phyloP scores from a whole-genome alignment of 768 basidiomycete species.

The Infundibulicybe gibba region DNA sequence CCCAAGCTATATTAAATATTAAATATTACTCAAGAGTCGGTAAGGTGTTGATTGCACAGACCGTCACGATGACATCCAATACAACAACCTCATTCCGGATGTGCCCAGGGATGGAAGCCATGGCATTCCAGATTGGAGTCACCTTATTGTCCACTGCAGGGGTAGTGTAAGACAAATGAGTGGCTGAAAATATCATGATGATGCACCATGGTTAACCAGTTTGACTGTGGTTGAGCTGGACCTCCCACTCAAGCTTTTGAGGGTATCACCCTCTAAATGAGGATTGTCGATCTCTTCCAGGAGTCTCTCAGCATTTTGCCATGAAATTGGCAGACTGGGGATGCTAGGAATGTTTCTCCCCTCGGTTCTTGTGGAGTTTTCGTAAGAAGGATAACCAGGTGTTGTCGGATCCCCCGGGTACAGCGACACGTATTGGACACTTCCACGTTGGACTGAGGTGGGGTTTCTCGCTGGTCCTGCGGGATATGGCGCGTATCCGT shows the following conservation, averaged over 20 bases:
- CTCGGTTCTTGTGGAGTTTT: conserved; percentile 63
- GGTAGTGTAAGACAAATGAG: neutral
- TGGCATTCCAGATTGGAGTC: conserved; percentile 89
- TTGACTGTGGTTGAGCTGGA: conserved; percentile 45
- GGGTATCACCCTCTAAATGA: conserved; percentile 21
- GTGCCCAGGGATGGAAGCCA: conserved; percentile 79
- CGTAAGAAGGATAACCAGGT: conserved; percentile 84
- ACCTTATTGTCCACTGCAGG: conserved; percentile 67
- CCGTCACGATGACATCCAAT: conserved; percentile 91
- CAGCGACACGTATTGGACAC: conserved; percentile 63
- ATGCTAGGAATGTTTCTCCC: conserved; percentile 66
- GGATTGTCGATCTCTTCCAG: conserved; percentile 48
- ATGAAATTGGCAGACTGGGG: conserved; percentile 88
- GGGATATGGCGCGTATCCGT: conserved; percentile 79
- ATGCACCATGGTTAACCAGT: conserved; percentile 52
- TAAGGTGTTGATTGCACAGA: conserved; percentile 23
- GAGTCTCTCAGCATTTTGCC: conserved; percentile 73
- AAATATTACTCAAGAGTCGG: neutral
- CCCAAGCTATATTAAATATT: conserved; percentile 45
- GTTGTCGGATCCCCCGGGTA: conserved; percentile 84
- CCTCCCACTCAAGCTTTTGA: conserved; percentile 40
- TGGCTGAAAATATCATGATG: neutral
- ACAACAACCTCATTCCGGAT: conserved; percentile 78
- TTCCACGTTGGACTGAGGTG: conserved; percentile 80
- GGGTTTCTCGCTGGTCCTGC: conserved; percentile 87